Base-by-base conservation (phyloP, 495 filamentous ascomycete species). In the Penicillium herquei region DNA sequence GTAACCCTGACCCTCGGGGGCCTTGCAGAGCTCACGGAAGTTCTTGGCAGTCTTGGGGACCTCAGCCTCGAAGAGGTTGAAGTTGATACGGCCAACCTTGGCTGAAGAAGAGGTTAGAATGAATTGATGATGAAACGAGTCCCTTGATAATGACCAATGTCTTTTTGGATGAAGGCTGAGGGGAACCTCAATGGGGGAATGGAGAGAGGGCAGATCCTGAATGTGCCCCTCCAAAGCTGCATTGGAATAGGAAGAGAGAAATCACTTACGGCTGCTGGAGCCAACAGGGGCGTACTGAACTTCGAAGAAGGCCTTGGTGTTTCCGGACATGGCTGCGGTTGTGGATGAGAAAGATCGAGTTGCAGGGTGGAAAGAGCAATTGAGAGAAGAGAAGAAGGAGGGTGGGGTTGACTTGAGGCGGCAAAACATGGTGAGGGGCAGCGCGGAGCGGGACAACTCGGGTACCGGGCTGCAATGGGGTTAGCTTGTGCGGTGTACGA, bases 1-100 rank as follows among this genome's bases (percentile, higher is more conserved):
- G 87, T 91, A 99, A 47, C 91, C 90, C 45, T 84, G 61, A 30
- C 92, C 93, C 74, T 96, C 86, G 80, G 95, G 89, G 41, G 83
- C 84, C n/a, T 91, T 97, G 81, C 94, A 98, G 47, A 99, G 86
- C 57, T 86, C 84, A 72, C 90, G 91, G 84, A 99, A 99, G 82
- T 98, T 99, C 70, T 89, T 85, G 61, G 88, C 88, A 35, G 94
- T 98, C 79, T 92, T 96, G 68, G 94, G 95, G 45, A 95, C 91
- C 17, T 84, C 81, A 56, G 88, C 81, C 68, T 96, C 86, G 82
- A 82, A 96, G 71, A 98, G 91, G 65, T 82, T 84, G 82, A 98
- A 93, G 77, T 85, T 87, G 81, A 98, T 87, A 65, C 90, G 89
- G 65, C 87, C 91, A 45, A 64, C 69, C 72, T 92, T 90, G 49